A percentile compares a stretch with the other conserved stretches of the same genome.
phyloP scores from a whole-genome alignment of 305 asterid genomes.

The Coffea humblotiana region DNA sequence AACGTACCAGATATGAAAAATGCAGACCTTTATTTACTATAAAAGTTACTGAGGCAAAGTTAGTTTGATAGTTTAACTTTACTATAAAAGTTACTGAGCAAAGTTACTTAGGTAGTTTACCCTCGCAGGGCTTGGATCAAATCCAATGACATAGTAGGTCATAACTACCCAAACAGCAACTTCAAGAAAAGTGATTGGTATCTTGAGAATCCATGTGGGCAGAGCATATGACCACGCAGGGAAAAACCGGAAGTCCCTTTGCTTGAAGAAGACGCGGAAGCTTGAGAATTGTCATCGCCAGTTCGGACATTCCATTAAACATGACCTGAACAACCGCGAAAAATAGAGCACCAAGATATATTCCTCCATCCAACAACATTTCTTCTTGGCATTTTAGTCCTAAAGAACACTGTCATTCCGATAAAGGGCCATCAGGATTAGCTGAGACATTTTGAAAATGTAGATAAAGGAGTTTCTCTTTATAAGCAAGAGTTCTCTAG shows the following conservation, averaged over 20 bases:
- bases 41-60: too few species aligned
- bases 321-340: conserved; percentile 33
- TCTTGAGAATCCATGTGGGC: conserved; percentile 73
- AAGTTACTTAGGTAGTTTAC: conserved; percentile 24
- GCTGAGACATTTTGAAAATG: conserved; percentile 55
- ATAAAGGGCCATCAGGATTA: conserved; percentile 36
- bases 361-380: conserved; percentile 42
- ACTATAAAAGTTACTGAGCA: neutral
- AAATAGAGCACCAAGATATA: conserved; percentile 54
- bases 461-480: conserved; percentile 67
- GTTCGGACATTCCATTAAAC: conserved; percentile 66
- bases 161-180: conserved; percentile 57
- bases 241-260: conserved; percentile 61
- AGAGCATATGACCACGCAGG: conserved; percentile 83
- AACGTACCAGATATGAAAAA: neutral
- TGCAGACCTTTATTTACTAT: neutral
- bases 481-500: conserved; percentile 59
- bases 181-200: conserved; percentile 58
- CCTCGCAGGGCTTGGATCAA: conserved; percentile 68
- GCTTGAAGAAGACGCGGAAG: conserved; percentile 89
- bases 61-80: neutral
- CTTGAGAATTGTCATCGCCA: conserved; percentile 53
- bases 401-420: conserved; percentile 49
- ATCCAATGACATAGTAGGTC: conserved; percentile 73
- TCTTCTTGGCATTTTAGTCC: conserved; percentile 53